Conservation (phyloP, 495 filamentous ascomycete genomes). For the Schizothecium vesticola region DNA sequence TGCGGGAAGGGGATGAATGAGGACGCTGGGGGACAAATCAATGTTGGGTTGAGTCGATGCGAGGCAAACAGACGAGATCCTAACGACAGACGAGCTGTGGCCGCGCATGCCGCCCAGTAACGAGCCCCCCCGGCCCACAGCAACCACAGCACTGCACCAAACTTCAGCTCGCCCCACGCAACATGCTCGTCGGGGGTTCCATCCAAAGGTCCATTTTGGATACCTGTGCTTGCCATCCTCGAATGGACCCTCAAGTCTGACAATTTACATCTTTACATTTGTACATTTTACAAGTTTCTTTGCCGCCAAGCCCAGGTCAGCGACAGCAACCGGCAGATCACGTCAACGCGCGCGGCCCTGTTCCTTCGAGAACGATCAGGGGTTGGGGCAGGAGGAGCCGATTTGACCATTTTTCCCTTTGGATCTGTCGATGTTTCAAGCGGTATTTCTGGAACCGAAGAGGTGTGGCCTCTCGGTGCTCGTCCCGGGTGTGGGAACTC, state of each 20-base stretch:
- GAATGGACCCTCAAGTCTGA: neutral
- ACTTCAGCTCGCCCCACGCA: neutral
- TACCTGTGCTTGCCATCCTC: neutral
- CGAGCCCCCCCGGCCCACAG: neutral
- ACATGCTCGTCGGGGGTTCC: neutral
- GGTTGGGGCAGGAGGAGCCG: neutral
- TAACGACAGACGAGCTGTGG: neutral
- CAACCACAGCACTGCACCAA: neutral
- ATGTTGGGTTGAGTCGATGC: neutral
- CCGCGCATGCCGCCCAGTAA: neutral
- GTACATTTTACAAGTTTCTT: too few species aligned
- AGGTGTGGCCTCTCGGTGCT: conserved; percentile 4
- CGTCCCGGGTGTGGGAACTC: neutral
- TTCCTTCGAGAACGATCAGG: neutral
- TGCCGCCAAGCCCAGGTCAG: neutral
- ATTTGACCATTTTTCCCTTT: neutral
- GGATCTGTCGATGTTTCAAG: conserved; percentile 4
- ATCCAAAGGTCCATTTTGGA: neutral
- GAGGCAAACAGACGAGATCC: neutral
- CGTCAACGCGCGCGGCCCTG: neutral
- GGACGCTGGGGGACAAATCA: neutral
- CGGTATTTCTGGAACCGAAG: conserved; percentile 16
- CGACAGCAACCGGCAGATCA: neutral
- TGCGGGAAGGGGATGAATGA: neutral
- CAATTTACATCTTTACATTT: neutral